phyloP scores from a whole-genome alignment of 768 basidiomycete genomes.

The Suillus americanus region DNA sequence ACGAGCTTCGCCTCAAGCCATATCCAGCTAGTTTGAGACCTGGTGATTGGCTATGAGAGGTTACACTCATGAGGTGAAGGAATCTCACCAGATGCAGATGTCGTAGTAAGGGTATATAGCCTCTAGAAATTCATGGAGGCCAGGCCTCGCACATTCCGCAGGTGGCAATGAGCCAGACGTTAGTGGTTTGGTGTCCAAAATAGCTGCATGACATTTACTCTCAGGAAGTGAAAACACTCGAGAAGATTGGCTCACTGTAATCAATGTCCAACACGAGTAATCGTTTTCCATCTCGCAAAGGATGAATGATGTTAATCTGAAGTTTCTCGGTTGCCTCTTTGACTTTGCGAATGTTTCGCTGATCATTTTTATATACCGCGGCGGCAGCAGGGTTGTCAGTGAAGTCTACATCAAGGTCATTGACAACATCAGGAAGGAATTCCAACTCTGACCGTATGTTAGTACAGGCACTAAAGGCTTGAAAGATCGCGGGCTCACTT shows the following conservation, averaged over 20 bases:
- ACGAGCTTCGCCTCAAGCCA: conserved; percentile 89
- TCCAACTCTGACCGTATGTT: conserved; percentile 48
- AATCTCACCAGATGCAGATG: conserved; percentile 77
- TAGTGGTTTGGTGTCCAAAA: conserved; percentile 81
- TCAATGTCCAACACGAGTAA: conserved; percentile 87
- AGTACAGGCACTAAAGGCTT: not conserved
- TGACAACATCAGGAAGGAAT: conserved; percentile 66
- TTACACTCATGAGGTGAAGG: not conserved
- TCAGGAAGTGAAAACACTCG: not conserved
- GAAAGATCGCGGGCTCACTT: conserved; percentile 35
- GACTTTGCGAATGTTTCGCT: conserved; percentile 80
- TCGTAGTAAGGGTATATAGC: conserved; percentile 82
- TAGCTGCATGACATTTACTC: conserved; percentile 46
- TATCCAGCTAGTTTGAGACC: conserved; percentile 86
- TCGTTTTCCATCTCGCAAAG: conserved; percentile 73
- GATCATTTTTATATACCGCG: conserved; percentile 67
- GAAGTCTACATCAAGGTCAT: conserved; percentile 84
- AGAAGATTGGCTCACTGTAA: conserved; percentile 56
- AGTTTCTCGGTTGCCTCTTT: conserved; percentile 68
- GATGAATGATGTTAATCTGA: conserved; percentile 70
- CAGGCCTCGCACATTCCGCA: conserved; percentile 78
- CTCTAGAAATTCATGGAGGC: conserved; percentile 82
- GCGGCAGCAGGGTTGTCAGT: conserved; percentile 57
- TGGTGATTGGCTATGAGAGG: conserved; percentile 23
- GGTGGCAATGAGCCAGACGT: conserved; percentile 81